Evolutionary conservation across 2,329 filamentous ascomycete species (phyloP).

Genomic region (Alternaria dauci): DNA sequence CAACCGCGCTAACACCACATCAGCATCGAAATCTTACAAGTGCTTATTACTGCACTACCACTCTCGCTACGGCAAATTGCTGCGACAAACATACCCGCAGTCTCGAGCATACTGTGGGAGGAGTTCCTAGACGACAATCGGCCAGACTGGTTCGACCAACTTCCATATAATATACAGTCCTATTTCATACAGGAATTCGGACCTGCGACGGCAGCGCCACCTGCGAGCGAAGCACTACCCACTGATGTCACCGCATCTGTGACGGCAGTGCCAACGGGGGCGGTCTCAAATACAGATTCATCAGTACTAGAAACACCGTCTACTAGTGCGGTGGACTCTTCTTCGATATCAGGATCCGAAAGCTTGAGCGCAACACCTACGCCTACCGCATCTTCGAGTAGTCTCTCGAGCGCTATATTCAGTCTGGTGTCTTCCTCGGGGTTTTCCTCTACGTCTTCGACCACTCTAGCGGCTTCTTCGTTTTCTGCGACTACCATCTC

Average conservation of each 20-base stretch:
- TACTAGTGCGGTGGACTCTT: slow-evolving; percentile 10
- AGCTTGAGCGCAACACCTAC: slow-evolving; percentile 1
- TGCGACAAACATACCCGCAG: slow-evolving; percentile 47
- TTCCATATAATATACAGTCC: slow-evolving; percentile 46
- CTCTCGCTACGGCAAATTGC: slow-evolving; percentile 46
- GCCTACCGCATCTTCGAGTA: slow-evolving; percentile 7
- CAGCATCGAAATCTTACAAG: slow-evolving; percentile 45
- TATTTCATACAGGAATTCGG: slow-evolving; percentile 47
- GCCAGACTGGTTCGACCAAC: slow-evolving; percentile 44
- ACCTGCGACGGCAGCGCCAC: slow-evolving; percentile 38
- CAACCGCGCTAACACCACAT: slow-evolving; percentile 14
- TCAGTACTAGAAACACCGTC: slow-evolving; percentile 4
- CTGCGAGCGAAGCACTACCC: slow-evolving; percentile 11
- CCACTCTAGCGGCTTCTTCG: slow-evolving; percentile 1
- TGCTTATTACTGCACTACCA: slow-evolving; percentile 48
- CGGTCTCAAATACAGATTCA: slow-evolving; percentile 6
- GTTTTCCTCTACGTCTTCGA: background rate
- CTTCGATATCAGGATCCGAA: slow-evolving; percentile 2
- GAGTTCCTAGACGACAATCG: slow-evolving; percentile 47
- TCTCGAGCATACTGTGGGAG: slow-evolving; percentile 46
- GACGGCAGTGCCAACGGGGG: slow-evolving; percentile 8
- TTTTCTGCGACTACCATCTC: background rate
- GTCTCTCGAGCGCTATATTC: background rate
- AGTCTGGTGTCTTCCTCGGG: background rate
- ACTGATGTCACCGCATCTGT: slow-evolving; percentile 12